Conservation (phyloP, 257 asterid genomes). For the Haberlea rhodopensis region DNA sequence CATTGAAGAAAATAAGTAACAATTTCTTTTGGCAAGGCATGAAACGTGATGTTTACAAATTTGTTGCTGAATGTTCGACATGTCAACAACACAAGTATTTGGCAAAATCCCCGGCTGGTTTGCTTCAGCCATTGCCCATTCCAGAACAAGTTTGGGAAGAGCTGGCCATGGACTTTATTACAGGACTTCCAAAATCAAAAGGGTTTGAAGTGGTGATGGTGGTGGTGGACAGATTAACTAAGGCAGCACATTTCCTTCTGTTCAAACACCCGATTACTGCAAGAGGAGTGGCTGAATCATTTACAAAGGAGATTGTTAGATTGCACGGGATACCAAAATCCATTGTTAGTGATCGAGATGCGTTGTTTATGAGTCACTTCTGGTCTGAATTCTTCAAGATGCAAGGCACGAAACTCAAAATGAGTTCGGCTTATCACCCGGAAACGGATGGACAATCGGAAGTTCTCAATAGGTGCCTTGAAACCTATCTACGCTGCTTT, state of each 20-base stretch:
- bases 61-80: not conserved
- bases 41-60: fast-evolving
- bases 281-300: no score
- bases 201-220: not conserved
- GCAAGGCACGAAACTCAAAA: not conserved
- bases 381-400: not conserved
- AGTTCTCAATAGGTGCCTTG: not conserved
- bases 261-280: not conserved
- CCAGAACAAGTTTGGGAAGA: not conserved
- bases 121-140: not conserved
- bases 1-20: no score
- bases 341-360: not conserved
- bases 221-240: not conserved
- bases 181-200: not conserved
- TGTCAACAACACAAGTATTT: not conserved
- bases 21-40: not conserved
- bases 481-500: no score
- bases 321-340: not conserved
- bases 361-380: not conserved
- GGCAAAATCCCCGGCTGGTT: not conserved
- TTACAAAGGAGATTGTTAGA: not conserved
- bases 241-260: not conserved
- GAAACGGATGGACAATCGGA: not conserved
- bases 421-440: not conserved
- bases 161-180: not conserved